phyloP scores from a whole-genome alignment of 257 asterid species.

The Przewalskia tangutica region DNA sequence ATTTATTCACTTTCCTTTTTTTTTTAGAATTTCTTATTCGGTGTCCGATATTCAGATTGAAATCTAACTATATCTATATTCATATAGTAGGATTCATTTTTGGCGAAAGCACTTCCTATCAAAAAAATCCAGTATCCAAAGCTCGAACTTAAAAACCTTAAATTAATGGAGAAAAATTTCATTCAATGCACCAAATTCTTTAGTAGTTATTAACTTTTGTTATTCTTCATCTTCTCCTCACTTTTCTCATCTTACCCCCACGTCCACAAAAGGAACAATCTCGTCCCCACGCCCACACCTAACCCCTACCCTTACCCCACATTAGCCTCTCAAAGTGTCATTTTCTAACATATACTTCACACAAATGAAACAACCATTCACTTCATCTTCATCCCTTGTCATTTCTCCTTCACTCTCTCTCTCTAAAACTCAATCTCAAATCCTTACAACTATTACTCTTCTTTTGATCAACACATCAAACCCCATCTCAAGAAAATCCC shows the following conservation, averaged over 20 bases:
- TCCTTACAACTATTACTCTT: constrained; percentile 45
- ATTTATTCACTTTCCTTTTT: constrained; percentile 22
- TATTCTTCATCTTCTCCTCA: constrained; percentile 9
- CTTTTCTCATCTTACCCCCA: constrained; percentile 24
- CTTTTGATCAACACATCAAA: constrained; percentile 30
- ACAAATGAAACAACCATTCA: constrained; percentile 69
- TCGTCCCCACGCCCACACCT: not conserved
- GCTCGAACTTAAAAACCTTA: too few relatives aligned
- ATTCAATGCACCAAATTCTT: too few relatives aligned
- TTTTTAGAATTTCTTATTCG: too few relatives aligned
- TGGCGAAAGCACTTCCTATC: too few relatives aligned
- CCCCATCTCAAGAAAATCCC: constrained; percentile 13
- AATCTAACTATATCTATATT: too few relatives aligned
- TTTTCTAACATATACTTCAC: constrained; percentile 90
- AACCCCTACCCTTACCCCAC: constrained; percentile 8
- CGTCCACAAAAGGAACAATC: constrained; percentile 38
- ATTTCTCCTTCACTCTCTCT: constrained; percentile 20
- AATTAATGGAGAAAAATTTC: too few relatives aligned
- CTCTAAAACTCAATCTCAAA: constrained; percentile 1
- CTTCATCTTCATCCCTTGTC: constrained; percentile 19
- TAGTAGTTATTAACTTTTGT: not conserved
- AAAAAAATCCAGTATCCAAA: too few relatives aligned
- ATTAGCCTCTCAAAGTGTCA: constrained; percentile 45
- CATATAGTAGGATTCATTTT: too few relatives aligned
- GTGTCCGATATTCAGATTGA: too few relatives aligned